A percentile compares a stretch with the other conserved stretches of the same genome.
Conservation (phyloP, 75 land plant genomes). For the Sequoia sempervirens region DNA sequence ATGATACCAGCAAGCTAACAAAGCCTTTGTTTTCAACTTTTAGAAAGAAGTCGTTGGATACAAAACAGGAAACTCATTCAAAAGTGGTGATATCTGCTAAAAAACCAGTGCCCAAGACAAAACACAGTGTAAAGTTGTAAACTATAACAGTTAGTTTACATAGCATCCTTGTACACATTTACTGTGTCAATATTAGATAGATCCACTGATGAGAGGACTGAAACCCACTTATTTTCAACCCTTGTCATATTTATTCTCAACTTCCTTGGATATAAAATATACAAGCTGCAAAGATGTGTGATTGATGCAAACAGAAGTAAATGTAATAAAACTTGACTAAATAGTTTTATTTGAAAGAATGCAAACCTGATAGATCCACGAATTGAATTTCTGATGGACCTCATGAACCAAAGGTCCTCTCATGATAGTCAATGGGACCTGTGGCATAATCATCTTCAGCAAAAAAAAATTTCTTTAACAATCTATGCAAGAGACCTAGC, state of each 20-base stretch:
- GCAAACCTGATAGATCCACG: constrained; percentile 89
- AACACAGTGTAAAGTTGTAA: background rate
- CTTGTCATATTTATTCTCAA: background rate
- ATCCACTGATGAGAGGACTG: background rate
- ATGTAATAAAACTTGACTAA: background rate
- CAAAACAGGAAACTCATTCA: background rate
- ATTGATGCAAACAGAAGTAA: background rate
- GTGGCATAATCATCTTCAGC: background rate
- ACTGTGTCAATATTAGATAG: background rate
- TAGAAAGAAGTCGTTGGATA: background rate
- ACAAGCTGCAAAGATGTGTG: background rate
- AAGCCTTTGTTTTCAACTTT: too few relatives aligned
- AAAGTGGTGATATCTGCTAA: background rate
- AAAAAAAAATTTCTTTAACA: background rate
- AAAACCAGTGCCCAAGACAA: background rate
- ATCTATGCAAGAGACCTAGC: background rate
- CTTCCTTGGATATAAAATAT: background rate
- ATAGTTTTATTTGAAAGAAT: background rate
- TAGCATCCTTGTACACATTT: background rate
- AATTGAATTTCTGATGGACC: constrained; percentile 66
- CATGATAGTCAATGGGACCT: constrained; percentile 56
- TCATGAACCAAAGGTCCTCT: constrained; percentile 88
- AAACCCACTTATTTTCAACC: background rate
- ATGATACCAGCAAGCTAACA: too few relatives aligned
- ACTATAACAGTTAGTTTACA: background rate